Conservation (phyloP, 2,329 filamentous ascomycete species). For the Colletotrichum cereale region DNA sequence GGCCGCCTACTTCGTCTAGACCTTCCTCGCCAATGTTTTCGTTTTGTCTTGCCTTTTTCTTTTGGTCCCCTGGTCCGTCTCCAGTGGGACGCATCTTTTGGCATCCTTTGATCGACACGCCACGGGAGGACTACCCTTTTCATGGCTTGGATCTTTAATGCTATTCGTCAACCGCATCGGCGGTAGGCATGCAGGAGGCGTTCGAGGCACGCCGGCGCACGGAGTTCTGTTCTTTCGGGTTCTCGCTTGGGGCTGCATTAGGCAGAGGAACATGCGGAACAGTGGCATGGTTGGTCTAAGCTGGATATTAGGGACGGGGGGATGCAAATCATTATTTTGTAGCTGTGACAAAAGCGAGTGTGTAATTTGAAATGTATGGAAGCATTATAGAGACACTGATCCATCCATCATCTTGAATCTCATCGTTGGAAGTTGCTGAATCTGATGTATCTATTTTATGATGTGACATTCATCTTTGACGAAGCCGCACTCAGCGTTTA, state of each 20-base stretch:
- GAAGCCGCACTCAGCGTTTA: not conserved
- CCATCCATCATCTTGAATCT: not conserved
- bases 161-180: not conserved
- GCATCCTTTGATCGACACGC: not conserved
- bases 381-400: not conserved
- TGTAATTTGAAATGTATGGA: too few species aligned
- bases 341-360: not conserved
- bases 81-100: not conserved
- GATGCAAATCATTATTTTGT: not conserved
- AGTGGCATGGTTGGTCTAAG: not conserved
- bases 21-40: not conserved
- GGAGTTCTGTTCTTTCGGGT: not conserved
- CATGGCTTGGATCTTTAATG: not conserved
- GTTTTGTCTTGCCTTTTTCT: not conserved
- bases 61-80: not conserved
- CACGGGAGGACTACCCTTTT: too few species aligned
- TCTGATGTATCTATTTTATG: too few species aligned
- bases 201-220: not conserved
- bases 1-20: slow-evolving; percentile 58
- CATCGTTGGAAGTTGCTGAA: not conserved
- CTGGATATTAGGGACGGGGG: not conserved
- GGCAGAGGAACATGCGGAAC: too few species aligned
- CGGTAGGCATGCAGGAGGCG: not conserved
- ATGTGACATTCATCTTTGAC: too few species aligned
- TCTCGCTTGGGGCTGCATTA: not conserved